A percentile compares a stretch with the other conserved stretches of the same genome.
Conservation (phyloP, 192 early-diverging fungal genomes). For the Coemansia sp. region DNA sequence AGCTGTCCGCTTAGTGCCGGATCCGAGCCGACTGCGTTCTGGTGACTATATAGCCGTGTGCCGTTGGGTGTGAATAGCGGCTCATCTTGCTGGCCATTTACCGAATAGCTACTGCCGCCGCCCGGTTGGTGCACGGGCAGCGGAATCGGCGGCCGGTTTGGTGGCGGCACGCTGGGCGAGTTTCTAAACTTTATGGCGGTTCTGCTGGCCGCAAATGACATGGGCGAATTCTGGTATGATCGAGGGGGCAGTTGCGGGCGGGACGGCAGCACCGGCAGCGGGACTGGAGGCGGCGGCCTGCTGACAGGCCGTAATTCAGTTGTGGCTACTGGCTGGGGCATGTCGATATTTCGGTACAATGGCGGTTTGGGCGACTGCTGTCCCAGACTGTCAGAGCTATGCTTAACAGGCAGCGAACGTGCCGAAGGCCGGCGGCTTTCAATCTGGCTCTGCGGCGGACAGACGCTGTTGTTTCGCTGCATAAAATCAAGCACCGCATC, state of each 20-base stretch:
- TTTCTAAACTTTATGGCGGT: too few species aligned
- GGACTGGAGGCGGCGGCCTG: neutral
- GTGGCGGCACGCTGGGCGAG: neutral
- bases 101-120: neutral
- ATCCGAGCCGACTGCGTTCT: constrained; percentile 36
- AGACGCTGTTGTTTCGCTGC: constrained; percentile 19
- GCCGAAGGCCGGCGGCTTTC: constrained; percentile 11
- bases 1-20: constrained; percentile 45
- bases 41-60: constrained; percentile 26
- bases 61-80: constrained; percentile 12
- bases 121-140: neutral
- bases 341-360: neutral
- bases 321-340: neutral
- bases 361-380: neutral
- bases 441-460: constrained; percentile 11
- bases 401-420: too few species aligned
- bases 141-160: neutral
- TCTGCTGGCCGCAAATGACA: neutral
- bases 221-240: neutral
- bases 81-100: neutral
- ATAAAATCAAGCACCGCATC: constrained; percentile 44
- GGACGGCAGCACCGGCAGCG: neutral
- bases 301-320: neutral
- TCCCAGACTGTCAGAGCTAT: too few species aligned
- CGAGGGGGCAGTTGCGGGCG: neutral